A percentile compares a stretch with the other conserved stretches of the same genome.
Evolutionary conservation across 768 basidiomycete species (phyloP).

Genomic region (Mycena leptocephala): DNA sequence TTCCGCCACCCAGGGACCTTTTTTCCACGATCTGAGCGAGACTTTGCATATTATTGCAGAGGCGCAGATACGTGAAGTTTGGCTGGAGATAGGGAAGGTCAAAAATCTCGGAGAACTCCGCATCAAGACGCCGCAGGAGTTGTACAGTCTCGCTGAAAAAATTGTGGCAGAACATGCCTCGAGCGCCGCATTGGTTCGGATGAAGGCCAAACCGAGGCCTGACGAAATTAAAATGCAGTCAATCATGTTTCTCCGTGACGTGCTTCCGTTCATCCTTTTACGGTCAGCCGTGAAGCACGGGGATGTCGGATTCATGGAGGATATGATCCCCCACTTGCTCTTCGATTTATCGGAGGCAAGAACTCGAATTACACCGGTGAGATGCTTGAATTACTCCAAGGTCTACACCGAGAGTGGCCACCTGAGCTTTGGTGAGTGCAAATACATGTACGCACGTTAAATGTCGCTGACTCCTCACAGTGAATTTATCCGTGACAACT

Average conservation of each 20-base stretch:
- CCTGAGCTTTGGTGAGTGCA: conserved; percentile 45
- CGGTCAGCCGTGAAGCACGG: conserved; percentile 53
- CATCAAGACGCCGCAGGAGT: conserved; percentile 40
- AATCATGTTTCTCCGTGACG: conserved; percentile 54
- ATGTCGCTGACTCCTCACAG: conserved; percentile 19
- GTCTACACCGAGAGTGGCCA: conserved; percentile 49
- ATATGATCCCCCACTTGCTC: conserved; percentile 47
- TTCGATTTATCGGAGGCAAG: conserved; percentile 51
- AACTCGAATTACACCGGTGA: conserved; percentile 54
- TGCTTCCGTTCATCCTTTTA: conserved; percentile 55
- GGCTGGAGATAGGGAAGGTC: conserved; percentile 45
- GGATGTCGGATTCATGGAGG: conserved; percentile 55
- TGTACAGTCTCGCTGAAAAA: conserved; percentile 43
- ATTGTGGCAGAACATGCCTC: conserved; percentile 50
- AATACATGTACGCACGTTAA: too few relatives aligned
- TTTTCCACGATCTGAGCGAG: conserved; percentile 55
- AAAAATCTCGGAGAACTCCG: conserved; percentile 46
- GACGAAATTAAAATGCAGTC: conserved; percentile 48
- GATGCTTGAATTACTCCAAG: conserved; percentile 53
- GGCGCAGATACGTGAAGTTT: conserved; percentile 54
- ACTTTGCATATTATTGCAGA: conserved; percentile 53
- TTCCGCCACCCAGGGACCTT: conserved; percentile 46
- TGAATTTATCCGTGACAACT: conserved; percentile 35
- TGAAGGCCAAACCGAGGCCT: conserved; percentile 29
- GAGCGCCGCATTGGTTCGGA: conserved; percentile 42